phyloP scores from a whole-genome alignment of 1,284 basidiomycete genomes.

The Ustilago esculenta region DNA sequence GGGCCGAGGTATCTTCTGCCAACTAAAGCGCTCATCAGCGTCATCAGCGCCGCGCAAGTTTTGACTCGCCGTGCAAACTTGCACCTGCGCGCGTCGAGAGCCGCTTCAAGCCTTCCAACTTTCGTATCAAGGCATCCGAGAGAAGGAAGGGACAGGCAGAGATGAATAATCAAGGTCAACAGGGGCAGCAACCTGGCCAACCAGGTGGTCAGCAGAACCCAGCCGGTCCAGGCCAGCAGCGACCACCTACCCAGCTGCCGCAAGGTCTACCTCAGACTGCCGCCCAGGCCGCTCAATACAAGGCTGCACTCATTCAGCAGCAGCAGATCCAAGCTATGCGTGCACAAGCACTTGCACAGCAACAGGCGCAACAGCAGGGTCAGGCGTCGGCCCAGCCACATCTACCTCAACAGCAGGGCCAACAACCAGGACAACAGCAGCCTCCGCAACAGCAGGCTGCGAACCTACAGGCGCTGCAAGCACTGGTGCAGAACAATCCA shows the following conservation, averaged over 20 bases:
- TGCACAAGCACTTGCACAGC: constrained; percentile 40
- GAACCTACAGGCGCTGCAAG: constrained; percentile 49
- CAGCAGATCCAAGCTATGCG: constrained; percentile 50
- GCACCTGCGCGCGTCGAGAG: no score
- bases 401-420: constrained; percentile 21
- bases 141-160: not conserved
- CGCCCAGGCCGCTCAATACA: constrained; percentile 44
- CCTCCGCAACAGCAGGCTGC: constrained; percentile 25
- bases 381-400: constrained; percentile 20
- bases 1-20: no score
- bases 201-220: constrained; percentile 10
- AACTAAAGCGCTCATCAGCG: not conserved
- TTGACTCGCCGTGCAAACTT: not conserved
- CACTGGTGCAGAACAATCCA: constrained; percentile 57
- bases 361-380: constrained; percentile 36
- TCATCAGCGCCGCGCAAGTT: not conserved
- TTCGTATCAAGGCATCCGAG: not conserved
- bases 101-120: not conserved
- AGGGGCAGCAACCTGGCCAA: constrained; percentile 28
- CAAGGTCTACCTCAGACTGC: constrained; percentile 31
- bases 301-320: constrained; percentile 47
- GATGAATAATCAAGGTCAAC: constrained; percentile 35
- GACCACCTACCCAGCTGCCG: constrained; percentile 10
- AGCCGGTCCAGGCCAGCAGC: constrained; percentile 10
- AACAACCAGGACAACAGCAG: constrained; percentile 23